Percentiles rank a stretch among this genome's conserved stretches.
Evolutionary conservation across 2,329 filamentous ascomycete species (phyloP).

Genomic region (Neonectria hederae): DNA sequence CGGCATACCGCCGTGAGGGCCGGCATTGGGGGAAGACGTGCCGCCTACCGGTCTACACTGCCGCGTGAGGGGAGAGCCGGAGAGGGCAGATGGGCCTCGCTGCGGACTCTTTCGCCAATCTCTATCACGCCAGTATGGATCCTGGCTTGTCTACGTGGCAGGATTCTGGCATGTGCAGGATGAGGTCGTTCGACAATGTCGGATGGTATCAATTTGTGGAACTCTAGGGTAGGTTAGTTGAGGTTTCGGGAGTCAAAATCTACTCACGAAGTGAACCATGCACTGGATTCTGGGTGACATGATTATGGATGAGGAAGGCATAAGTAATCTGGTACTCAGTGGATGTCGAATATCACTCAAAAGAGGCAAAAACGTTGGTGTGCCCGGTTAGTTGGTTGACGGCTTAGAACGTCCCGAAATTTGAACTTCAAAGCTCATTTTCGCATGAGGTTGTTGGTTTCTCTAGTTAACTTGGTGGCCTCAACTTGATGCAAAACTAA

Average conservation of each 20-base stretch:
- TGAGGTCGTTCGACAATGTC: conserved; percentile 11
- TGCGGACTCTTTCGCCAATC: conserved; percentile 26
- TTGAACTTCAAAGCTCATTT: too few relatives aligned
- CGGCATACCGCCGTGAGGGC: conserved; percentile 24
- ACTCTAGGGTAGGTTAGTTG: conserved; percentile 10
- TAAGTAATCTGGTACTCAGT: too few relatives aligned
- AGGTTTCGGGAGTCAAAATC: not conserved
- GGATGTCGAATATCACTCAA: too few relatives aligned
- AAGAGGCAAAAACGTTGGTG: too few relatives aligned
- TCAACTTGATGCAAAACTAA: too few relatives aligned
- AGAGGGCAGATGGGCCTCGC: conserved; percentile 9
- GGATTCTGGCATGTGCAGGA: conserved; percentile 2
- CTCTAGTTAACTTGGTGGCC: too few relatives aligned
- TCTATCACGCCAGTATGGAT: conserved; percentile 21
- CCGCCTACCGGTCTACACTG: conserved; percentile 7
- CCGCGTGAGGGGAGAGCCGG: not conserved
- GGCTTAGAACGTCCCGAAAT: too few relatives aligned
- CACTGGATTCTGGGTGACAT: not conserved
- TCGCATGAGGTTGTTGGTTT: too few relatives aligned
- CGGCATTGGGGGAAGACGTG: conserved; percentile 25
- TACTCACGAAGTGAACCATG: not conserved
- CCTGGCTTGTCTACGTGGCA: conserved; percentile 22
- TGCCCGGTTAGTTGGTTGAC: too few relatives aligned
- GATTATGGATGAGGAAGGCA: not conserved
- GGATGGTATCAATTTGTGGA: not conserved